These are phyloP conservation scores for Retiboletus flavoniger DNA, from an alignment of 1,284 basidiomycete species.

Conservation along the genomic window DNA sequence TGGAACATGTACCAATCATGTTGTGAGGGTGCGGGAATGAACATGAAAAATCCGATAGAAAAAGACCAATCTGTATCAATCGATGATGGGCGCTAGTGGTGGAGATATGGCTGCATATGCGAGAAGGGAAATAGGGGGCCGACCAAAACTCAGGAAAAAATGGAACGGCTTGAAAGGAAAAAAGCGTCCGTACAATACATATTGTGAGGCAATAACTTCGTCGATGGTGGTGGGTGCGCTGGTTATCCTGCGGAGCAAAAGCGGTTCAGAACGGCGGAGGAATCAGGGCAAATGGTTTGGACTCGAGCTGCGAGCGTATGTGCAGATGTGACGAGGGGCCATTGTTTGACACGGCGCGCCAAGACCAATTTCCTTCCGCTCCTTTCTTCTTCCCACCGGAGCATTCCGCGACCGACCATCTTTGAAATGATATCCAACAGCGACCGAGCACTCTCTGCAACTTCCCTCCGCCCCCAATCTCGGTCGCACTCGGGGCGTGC, in stretches of 20 bases:
- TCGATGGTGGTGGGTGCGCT: constrained; percentile 24
- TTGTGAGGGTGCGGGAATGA: constrained; percentile 22
- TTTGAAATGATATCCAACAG: constrained; percentile 40
- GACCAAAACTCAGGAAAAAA: constrained; percentile 21
- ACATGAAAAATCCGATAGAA: constrained; percentile 30
- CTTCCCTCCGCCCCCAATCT: constrained; percentile 62
- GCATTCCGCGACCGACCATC: constrained; percentile 37
- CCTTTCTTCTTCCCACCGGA: constrained; percentile 18
- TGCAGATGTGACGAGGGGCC: constrained; percentile 23
- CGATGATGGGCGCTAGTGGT: constrained; percentile 37
- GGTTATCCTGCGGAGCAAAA: constrained; percentile 26
- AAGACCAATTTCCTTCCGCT: constrained; percentile 34
- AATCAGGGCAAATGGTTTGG: constrained; percentile 9
- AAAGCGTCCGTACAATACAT: constrained; percentile 65
- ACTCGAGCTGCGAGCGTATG: constrained; percentile 22
- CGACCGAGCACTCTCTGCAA: constrained; percentile 51
- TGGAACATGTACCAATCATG: constrained; percentile 25
- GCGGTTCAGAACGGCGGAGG: constrained; percentile 19
- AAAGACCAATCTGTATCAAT: constrained; percentile 31
- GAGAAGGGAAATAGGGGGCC: constrained; percentile 34
- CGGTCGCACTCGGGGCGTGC: constrained; percentile 59
- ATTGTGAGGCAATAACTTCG: constrained; percentile 37
- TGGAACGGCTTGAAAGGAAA: constrained; percentile 50
- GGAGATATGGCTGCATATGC: constrained; percentile 20
- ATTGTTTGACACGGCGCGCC: constrained; percentile 43